A percentile compares a stretch with the other conserved stretches of the same genome.
Evolutionary conservation across 2,329 filamentous ascomycete species (phyloP).

Genomic region (Saccharata proteae): DNA sequence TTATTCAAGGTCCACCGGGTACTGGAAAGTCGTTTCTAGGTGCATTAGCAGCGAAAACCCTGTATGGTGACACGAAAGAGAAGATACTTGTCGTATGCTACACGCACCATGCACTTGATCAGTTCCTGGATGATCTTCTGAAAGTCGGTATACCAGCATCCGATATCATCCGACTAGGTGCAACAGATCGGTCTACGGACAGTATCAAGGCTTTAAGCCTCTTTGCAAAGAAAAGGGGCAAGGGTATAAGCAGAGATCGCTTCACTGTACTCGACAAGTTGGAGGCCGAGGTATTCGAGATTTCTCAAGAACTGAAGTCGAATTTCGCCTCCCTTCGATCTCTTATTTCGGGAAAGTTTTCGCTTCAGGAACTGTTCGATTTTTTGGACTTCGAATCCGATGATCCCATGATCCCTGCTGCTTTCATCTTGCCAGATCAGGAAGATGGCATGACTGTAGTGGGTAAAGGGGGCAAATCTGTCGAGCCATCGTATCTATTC

Average conservation of each 20-base stretch:
- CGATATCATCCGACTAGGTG: constrained; percentile 51
- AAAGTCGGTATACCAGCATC: constrained; percentile 41
- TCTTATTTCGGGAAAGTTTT: too few species aligned
- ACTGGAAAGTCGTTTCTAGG: constrained; percentile 70
- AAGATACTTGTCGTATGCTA: constrained; percentile 54
- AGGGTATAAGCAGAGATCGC: constrained; percentile 18
- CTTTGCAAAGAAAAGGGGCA: constrained; percentile 23
- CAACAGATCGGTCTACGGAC: constrained; percentile 35
- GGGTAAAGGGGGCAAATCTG: constrained; percentile 32
- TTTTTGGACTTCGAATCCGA: constrained; percentile 42
- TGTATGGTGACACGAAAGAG: constrained; percentile 38
- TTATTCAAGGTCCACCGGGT: constrained; percentile 65
- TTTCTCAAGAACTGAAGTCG: too few species aligned
- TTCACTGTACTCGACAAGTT: constrained; percentile 33
- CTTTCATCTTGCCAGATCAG: constrained; percentile 40
- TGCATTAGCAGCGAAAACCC: constrained; percentile 44
- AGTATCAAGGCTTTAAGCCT: constrained; percentile 39
- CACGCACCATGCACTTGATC: constrained; percentile 44
- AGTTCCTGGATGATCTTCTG: constrained; percentile 49
- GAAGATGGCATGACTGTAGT: constrained; percentile 36
- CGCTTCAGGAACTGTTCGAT: constrained; percentile 30
- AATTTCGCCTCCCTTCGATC: too few species aligned
- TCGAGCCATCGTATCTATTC: constrained; percentile 40
- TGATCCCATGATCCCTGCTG: constrained; percentile 41
- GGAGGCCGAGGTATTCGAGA: constrained; percentile 28